Base-by-base conservation (phyloP, 1,284 basidiomycete species). In the Cutaneotrichosporon spelunceum region DNA sequence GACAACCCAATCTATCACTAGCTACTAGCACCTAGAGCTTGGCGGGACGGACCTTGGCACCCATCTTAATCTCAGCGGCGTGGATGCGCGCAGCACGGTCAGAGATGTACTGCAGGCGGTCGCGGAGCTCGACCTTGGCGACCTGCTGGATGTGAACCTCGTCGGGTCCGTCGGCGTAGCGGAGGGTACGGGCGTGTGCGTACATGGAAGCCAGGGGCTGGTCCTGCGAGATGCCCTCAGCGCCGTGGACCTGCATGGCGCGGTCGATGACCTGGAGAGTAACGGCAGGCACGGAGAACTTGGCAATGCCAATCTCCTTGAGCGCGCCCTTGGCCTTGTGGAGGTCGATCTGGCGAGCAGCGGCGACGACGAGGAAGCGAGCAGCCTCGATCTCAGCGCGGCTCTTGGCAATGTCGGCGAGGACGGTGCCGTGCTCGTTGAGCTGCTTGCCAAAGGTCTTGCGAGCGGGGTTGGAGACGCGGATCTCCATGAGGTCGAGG, bases 301-400 rank as follows among this genome's bases (percentile, higher is more conserved):
- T 99, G 61, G 93, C 91, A 68, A 97, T 91, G 45, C 91, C 94
- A 72, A 99, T 99, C 78, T 98, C 95, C 79, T 94, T 94, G 79
- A 97, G 77, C 0, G 96, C 95, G 45, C 91, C 93, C 78, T 98
- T 99, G 3, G 95, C 91, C 67, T 89, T 86, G 73, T 85, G 82
- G 69, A 87, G 87, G 81, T 98, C 94, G 64, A 98, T 94, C 82
- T 92, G 90, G 66, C 90, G 81, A n/a, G 95, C 95, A 3, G 96
- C 95, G 62, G 90, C 89, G 60, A 96, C 82, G 10, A 98, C 95
- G 1, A 99, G 83, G 59, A 98, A 81, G 39, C 95, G 83, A 13
- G 89, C 87, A 53, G 85, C 82, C 73, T 99, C 94, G 56, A 99
- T 93, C 73, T 97, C 92, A 47, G 95, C 93, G 44, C 94, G 86